Conservation (phyloP, 176 grass and related monocot species). For the Zea luxurians region DNA sequence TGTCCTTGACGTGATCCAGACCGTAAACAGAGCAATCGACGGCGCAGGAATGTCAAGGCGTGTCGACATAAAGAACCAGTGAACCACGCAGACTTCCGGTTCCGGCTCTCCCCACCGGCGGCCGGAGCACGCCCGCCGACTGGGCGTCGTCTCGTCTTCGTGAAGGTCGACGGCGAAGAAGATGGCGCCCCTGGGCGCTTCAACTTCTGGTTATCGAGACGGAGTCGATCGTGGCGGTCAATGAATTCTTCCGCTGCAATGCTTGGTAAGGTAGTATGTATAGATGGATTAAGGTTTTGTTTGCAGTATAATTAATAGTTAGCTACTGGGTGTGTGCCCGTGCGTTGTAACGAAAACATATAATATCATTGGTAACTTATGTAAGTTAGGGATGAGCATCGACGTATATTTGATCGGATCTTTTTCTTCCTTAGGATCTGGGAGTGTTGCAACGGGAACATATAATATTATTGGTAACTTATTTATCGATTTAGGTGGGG, state of each 20-base stretch:
- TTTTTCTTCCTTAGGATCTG: too few relatives aligned
- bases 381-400: too few relatives aligned
- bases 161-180: not conserved
- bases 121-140: conserved; percentile 6
- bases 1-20: not conserved
- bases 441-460: too few relatives aligned
- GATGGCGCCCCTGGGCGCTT: not conserved
- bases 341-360: too few relatives aligned
- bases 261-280: not conserved
- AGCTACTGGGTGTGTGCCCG: too few relatives aligned
- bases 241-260: not conserved
- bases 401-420: too few relatives aligned
- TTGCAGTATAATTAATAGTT: too few relatives aligned
- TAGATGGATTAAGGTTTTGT: too few relatives aligned
- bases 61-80: not conserved
- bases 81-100: not conserved
- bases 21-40: not conserved
- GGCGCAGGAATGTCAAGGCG: not conserved
- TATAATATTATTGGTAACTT: too few relatives aligned
- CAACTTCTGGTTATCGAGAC: not conserved
- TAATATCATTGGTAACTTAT: too few relatives aligned
- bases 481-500: too few relatives aligned
- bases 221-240: not conserved
- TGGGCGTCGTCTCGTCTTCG: too few relatives aligned
- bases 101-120: not conserved